Base-by-base conservation (phyloP, 192 early-diverging fungal species). In the Coemansia sp. region DNA sequence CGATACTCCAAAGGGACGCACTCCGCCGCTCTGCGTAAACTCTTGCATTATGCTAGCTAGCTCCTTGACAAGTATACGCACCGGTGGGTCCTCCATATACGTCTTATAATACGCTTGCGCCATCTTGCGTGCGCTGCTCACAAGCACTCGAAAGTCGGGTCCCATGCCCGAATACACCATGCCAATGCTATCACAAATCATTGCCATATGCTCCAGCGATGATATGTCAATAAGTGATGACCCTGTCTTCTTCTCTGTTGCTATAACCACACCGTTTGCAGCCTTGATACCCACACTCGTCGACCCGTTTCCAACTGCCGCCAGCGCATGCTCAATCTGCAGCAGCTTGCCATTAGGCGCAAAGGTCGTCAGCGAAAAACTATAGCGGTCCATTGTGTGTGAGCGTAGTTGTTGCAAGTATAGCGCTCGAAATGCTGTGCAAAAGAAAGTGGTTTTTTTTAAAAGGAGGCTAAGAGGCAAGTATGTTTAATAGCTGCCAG, bases 111-210 rank as follows among this genome's bases (percentile, higher is more conserved):
- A 99, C 70, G 87, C 89, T 62, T 99, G 97, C 25, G 97, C 97
- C 41, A 88, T 86, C 75, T 99, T 99, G 66, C 97, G 86, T 50
- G 96, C 96, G 67, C 93, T 95, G 76, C 87, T 91, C 54, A 98
- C 88, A 22, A 99, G 81, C 26, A 99, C 91, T 56, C 97, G 90
- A 71, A 94, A 94, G 78, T 99, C 97, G 18, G 96, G 96, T 2
- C 94, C 94, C 95, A 99, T 97, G 30, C 97, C 97, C 28, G 97
- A 96, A 75, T 97, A 98, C 24, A 99, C 96, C 85, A 99, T 91
- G 57, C 97, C 97, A 68, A 99, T 93, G 74, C 92, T 95, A 44
- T 88, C 82, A 71, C 90, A 95, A 62, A 99, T 89, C 64, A 83
- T 83, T 44, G 89, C 88, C 49, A 99, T 92, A 68, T 96, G 94